Base-by-base conservation (phyloP, 192 early-diverging fungal species). In the Coemansia biformis region DNA sequence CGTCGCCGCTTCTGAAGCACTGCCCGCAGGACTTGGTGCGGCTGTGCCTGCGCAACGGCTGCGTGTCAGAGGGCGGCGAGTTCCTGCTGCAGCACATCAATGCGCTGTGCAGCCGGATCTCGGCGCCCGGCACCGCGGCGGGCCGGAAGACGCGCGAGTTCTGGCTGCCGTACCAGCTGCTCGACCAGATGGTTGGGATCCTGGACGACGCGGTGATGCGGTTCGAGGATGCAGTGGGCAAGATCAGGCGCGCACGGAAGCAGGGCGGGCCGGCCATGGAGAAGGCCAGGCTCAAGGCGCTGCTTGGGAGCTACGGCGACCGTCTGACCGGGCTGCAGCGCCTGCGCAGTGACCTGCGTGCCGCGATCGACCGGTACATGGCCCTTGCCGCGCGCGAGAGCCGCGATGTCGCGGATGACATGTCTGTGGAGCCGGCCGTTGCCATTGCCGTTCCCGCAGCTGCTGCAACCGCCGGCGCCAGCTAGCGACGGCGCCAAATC, bases 21-120 rank as follows among this genome's bases (percentile, higher is more conserved):
- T 62, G 68, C 21, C 68, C 75, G 26, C 68, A 77, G 35, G 59
- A 66, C 36, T 49, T 77, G 18, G 54, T 77, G n/a, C 59, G 75
- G 7, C 41, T 68, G 40, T 66, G 63, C 14, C 33, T 77, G 22
- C 59, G 54, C 31, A 33, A 60, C 34, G 68, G 68, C 1, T 61
- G 64, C 34, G 57, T 72, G 2, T 49, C 61, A 8, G 68, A 72
- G 35, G 75, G 46, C 8, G 68, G 47, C 32, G 51, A 36, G 11
- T 75, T 75, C 38, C 39, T 75, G 40, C 38, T 75, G 38, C 47
- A 59, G 37, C 72, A 75, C 40, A 54, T 75, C 28, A 52, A 47
- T 30, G 7, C 50, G 11, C 43, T 66, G 5, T 36, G 55, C 17
- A 34, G 28, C 41, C 47, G 45, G 19, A 39, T 51, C n/a, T 19